phyloP scores from a whole-genome alignment of 192 early-diverging fungal species.

The Phlyctochytrium arcticum region DNA sequence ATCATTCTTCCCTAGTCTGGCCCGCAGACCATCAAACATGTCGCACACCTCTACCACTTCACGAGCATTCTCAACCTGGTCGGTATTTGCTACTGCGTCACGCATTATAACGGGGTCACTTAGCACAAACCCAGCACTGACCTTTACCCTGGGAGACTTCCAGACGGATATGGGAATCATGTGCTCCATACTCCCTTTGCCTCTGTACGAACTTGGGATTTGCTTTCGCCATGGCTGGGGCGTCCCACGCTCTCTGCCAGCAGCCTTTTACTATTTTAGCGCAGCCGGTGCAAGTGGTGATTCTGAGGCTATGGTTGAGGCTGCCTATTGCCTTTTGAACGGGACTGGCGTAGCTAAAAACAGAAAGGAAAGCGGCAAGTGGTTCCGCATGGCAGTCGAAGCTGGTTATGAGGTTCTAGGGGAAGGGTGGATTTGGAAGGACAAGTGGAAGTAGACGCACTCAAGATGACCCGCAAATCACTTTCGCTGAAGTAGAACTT shows the following conservation, averaged over 20 bases:
- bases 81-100: not conserved
- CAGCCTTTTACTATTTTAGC: constrained; percentile 14
- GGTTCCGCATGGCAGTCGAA: constrained; percentile 16
- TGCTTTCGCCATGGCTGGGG: constrained; percentile 33
- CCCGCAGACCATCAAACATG: not conserved
- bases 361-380: constrained; percentile 17
- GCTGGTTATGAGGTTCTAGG: constrained; percentile 20
- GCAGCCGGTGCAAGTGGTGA: constrained; percentile 11
- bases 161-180: not conserved
- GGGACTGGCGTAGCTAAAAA: constrained; percentile 6
- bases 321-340: constrained; percentile 6
- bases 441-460: constrained; percentile 28
- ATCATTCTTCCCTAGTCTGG: not conserved
- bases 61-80: not conserved
- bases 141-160: not conserved
- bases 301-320: constrained; percentile 8
- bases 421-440: constrained; percentile 31
- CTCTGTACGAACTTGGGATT: constrained; percentile 33
- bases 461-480: no score
- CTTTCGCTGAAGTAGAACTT: no score
- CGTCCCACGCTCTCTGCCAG: constrained; percentile 18
- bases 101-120: not conserved
- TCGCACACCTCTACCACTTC: not conserved
- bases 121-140: not conserved
- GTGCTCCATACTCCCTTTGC: constrained; percentile 25